These are phyloP conservation scores for Venturia aucupariae DNA, from an alignment of 2,329 filamentous ascomycete species.

Conservation along the genomic window DNA sequence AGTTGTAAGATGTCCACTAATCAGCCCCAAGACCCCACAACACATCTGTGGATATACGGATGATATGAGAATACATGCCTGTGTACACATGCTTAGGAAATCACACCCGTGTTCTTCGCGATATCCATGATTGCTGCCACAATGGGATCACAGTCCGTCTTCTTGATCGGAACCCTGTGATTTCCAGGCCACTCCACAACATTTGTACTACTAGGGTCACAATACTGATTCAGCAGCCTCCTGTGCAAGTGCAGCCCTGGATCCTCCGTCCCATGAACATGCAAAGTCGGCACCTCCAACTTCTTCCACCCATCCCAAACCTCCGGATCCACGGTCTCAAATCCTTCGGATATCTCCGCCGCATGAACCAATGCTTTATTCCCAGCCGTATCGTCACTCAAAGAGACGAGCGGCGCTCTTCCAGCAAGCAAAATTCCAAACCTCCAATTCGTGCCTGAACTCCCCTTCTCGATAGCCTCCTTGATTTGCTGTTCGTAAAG, in stretches of 20 bases:
- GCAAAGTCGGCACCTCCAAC: conserved; percentile 51
- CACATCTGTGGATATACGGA: no score
- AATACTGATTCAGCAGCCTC: conserved; percentile 49
- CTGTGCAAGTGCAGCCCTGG: conserved; percentile 51
- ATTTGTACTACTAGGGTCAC: conserved; percentile 42
- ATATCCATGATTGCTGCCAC: conserved; percentile 44
- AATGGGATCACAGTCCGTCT: conserved; percentile 51
- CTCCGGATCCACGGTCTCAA: conserved; percentile 24
- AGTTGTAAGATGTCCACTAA: no score
- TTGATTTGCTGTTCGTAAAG: conserved; percentile 50
- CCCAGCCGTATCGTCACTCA: conserved; percentile 33
- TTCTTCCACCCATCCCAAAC: conserved; percentile 29
- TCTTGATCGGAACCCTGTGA: conserved; percentile 63
- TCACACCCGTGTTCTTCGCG: conserved; percentile 29
- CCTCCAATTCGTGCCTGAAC: conserved; percentile 34
- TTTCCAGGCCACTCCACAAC: conserved; percentile 65
- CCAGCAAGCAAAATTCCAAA: conserved; percentile 57
- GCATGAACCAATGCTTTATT: conserved; percentile 32
- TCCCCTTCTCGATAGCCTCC: conserved; percentile 20
- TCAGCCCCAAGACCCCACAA: no score
- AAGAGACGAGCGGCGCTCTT: conserved; percentile 48
- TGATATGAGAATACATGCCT: background rate
- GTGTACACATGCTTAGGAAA: background rate
- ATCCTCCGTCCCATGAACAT: conserved; percentile 58
- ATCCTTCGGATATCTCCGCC: conserved; percentile 37